phyloP scores from a whole-genome alignment of 768 basidiomycete genomes.

The Ramaria rubella region DNA sequence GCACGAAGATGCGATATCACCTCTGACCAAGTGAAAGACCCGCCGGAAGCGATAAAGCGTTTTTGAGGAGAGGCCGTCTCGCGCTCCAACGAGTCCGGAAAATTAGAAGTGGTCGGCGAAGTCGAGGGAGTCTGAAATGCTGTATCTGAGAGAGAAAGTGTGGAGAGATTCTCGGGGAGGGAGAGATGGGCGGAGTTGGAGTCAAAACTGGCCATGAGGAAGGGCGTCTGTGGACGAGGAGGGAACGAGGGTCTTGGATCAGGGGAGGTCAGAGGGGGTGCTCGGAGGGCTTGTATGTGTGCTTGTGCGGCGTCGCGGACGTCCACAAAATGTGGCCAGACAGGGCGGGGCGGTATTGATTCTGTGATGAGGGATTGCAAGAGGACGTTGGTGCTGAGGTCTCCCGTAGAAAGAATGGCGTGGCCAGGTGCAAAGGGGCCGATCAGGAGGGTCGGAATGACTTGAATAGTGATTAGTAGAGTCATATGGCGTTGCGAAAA shows the following conservation, averaged over 20 bases:
- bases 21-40: slow-evolving; percentile 22
- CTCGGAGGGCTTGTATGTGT: slow-evolving; percentile 22
- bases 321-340: slow-evolving; percentile 22
- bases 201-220: background rate
- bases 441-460: slow-evolving; percentile 27
- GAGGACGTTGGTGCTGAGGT: slow-evolving; percentile 19
- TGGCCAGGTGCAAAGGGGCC: slow-evolving; percentile 22
- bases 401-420: slow-evolving; percentile 3
- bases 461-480: slow-evolving; percentile 12
- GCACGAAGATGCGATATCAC: slow-evolving; percentile 18
- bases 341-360: slow-evolving; percentile 14
- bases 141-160: background rate
- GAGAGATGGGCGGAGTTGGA: background rate
- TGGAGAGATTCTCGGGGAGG: background rate
- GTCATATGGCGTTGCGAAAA: background rate
- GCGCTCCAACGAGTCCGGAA: background rate
- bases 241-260: background rate
- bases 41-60: slow-evolving; percentile 22
- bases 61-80: slow-evolving; percentile 10
- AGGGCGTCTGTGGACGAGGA: background rate
- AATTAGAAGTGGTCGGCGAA: background rate
- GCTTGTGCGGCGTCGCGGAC: slow-evolving; percentile 29
- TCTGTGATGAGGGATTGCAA: slow-evolving; percentile 21
- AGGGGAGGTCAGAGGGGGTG: background rate
- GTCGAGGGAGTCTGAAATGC: background rate